Conservation (phyloP, 2,329 filamentous ascomycete genomes). For the Drechslera avenae region DNA sequence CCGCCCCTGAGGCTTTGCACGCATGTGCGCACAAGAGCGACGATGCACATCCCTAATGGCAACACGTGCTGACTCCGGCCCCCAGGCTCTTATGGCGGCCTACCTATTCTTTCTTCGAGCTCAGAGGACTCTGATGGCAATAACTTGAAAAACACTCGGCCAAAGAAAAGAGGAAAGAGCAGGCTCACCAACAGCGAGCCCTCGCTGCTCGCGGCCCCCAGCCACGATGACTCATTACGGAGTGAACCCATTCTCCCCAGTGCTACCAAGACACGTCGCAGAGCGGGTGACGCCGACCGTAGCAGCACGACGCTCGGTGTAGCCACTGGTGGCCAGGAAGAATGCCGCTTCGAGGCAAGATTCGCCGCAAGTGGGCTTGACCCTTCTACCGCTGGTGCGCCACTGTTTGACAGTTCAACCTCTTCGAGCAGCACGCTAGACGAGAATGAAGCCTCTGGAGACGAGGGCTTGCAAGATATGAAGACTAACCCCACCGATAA, state of each 20-base stretch:
- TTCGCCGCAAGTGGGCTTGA: conserved; percentile 40
- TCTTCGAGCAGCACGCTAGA: conserved; percentile 40
- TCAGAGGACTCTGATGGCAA: conserved; percentile 44
- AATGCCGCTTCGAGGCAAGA: conserved; percentile 38
- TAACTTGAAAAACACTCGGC: conserved; percentile 33
- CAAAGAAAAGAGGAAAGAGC: conserved; percentile 42
- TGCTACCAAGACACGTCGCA: conserved; percentile 33
- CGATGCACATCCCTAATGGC: conserved; percentile 5
- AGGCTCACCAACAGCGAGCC: conserved; percentile 39
- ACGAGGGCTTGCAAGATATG: conserved; percentile 40
- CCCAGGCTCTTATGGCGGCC: conserved; percentile 63
- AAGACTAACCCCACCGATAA: conserved; percentile 65
- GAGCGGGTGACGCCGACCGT: conserved; percentile 28
- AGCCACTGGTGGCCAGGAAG: conserved; percentile 33
- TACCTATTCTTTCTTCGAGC: conserved; percentile 54
- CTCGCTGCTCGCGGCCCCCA: conserved; percentile 19
- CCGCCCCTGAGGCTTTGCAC: not conserved
- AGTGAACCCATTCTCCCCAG: conserved; percentile 27
- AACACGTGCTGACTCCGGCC: conserved; percentile 11
- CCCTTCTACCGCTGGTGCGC: conserved; percentile 27
- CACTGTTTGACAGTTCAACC: conserved; percentile 32
- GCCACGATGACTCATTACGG: conserved; percentile 22
- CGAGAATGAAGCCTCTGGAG: conserved; percentile 44
- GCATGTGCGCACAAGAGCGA: conserved; percentile 11
- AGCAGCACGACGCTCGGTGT: conserved; percentile 35